Evolutionary conservation across 257 asterid genomes (phyloP).

Genomic region (Striga asiatica): DNA sequence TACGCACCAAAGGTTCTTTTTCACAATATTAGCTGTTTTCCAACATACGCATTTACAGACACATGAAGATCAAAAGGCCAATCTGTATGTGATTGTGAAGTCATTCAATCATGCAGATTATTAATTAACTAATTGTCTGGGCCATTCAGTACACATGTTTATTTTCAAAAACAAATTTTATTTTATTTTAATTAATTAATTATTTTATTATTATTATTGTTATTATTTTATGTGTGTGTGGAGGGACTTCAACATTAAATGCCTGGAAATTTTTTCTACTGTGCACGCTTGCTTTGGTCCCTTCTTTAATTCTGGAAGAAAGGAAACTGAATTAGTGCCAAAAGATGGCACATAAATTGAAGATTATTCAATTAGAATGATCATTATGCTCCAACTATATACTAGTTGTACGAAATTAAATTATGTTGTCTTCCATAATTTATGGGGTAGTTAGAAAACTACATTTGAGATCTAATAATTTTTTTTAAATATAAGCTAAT

Average conservation of each 20-base stretch:
- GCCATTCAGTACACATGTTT: background rate
- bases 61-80: background rate
- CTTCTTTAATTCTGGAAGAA: background rate
- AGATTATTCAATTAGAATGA: background rate
- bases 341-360: background rate
- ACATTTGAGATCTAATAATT: too few relatives aligned
- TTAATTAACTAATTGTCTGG: background rate
- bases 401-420: background rate
- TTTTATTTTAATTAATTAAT: background rate
- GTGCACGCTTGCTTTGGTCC: too few relatives aligned
- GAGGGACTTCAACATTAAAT: conserved; percentile 5
- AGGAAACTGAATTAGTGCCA: background rate
- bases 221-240: background rate
- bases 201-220: background rate
- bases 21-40: background rate
- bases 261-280: too few relatives aligned
- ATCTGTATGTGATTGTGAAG: background rate
- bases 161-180: background rate
- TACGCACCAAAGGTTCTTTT: background rate
- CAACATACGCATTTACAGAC: background rate
- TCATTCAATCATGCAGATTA: background rate
- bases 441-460: background rate
- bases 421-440: conserved; percentile 8
- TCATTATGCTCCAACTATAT: background rate
- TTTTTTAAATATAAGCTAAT: too few relatives aligned